Percentiles rank a stretch among this genome's conserved stretches.
These are phyloP conservation scores for Colletotrichum sp. DNA, from an alignment of 2,329 filamentous ascomycete genomes.

Conservation along the genomic window DNA sequence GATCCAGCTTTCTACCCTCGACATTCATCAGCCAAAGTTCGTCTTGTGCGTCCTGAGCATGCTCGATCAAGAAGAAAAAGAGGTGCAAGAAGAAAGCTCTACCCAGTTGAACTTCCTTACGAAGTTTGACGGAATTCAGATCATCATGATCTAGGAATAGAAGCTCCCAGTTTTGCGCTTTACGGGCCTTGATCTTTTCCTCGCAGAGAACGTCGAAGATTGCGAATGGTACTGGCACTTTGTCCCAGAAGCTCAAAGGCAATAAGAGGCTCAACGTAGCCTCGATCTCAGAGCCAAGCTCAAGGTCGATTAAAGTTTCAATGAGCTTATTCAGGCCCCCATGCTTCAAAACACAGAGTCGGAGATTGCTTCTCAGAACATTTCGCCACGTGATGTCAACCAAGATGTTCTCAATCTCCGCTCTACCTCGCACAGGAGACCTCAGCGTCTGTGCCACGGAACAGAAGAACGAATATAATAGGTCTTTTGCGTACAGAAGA, in stretches of 20 bases:
- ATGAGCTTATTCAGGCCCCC: background rate
- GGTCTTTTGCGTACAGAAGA: background rate
- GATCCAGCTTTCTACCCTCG: background rate
- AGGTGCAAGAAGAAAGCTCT: background rate
- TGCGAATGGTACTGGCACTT: background rate
- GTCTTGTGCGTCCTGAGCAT: background rate
- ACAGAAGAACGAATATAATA: background rate
- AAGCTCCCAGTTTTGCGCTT: background rate
- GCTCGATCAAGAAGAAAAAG: background rate
- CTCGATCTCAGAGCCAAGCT: background rate
- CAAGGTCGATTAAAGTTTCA: background rate
- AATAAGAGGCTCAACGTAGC: background rate
- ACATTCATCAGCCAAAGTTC: background rate
- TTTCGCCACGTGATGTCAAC: background rate
- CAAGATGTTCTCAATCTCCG: background rate
- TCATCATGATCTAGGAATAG: background rate
- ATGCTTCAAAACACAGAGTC: background rate
- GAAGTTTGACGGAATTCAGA: background rate
- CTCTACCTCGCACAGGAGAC: background rate
- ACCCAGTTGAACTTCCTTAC: background rate
- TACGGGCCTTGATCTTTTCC: background rate
- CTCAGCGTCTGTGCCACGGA: background rate
- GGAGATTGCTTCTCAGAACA: background rate
- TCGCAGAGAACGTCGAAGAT: background rate
- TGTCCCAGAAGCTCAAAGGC: background rate